phyloP scores from a whole-genome alignment of 2,329 filamentous ascomycete genomes.

The Claviceps sp. region DNA sequence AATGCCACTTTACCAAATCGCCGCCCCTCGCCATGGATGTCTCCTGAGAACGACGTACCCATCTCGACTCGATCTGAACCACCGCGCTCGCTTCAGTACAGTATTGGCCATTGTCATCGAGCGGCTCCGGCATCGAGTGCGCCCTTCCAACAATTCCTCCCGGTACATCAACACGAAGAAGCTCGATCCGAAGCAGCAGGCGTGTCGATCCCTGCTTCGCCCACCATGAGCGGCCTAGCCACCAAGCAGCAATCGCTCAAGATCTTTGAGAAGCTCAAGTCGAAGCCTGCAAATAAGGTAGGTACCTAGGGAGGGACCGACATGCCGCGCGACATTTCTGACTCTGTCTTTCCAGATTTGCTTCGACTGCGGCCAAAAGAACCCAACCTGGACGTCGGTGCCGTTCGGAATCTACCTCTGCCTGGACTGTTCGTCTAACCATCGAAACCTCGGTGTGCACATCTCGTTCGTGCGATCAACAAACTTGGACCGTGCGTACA shows the following conservation, averaged over 20 bases:
- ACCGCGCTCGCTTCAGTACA: neutral
- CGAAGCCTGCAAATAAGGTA: constrained; percentile 90
- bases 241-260: constrained; percentile 91
- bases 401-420: constrained; percentile 96
- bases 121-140: neutral
- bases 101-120: neutral
- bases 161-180: too few species aligned
- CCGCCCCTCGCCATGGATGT: constrained; percentile 15
- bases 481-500: constrained; percentile 81
- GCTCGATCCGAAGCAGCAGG: neutral
- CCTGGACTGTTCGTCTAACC: constrained; percentile 92
- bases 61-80: neutral
- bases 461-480: constrained; percentile 98
- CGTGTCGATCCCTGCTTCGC: neutral
- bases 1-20: constrained; percentile 29
- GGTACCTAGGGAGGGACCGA: constrained; percentile 11
- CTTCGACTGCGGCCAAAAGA: constrained; percentile 96
- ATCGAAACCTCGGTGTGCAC: constrained; percentile 94
- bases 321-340: neutral
- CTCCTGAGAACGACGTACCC: constrained; percentile 20
- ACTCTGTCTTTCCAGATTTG: constrained; percentile 53
- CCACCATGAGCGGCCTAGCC: constrained; percentile 54
- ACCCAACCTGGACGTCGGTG: constrained; percentile 96
- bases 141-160: neutral
- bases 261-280: constrained; percentile 95